Conservation (phyloP, 139 green algal genomes). For the Gonium pectorale region DNA sequence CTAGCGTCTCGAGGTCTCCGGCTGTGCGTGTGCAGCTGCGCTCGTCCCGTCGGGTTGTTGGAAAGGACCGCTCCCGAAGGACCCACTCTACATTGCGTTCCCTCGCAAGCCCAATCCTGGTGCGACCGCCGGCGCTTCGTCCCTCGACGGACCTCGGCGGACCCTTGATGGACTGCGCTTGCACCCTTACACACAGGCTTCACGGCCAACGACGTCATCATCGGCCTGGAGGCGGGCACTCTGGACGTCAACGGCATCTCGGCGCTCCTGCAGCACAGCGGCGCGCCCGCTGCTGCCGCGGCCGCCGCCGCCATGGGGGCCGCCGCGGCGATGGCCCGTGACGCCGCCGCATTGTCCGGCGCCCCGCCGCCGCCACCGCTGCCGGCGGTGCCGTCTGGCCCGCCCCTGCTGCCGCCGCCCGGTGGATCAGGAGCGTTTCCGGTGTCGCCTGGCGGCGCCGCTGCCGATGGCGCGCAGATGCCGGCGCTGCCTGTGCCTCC, state of each 20-base stretch:
- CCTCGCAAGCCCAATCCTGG: too few relatives aligned
- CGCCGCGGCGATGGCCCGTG: background rate
- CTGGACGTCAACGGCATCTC: conserved; percentile 44
- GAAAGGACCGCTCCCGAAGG: too few relatives aligned
- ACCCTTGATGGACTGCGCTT: too few relatives aligned
- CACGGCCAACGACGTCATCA: conserved; percentile 60
- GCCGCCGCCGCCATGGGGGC: background rate
- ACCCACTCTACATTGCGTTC: too few relatives aligned
- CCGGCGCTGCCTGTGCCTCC: background rate
- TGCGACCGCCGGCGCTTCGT: too few relatives aligned
- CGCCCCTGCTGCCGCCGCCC: too few relatives aligned
- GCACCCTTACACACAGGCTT: conserved; percentile 43
- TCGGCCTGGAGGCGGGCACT: conserved; percentile 55
- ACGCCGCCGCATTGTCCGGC: background rate
- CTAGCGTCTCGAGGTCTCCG: too few relatives aligned
- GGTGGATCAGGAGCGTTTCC: too few relatives aligned
- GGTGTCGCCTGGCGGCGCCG: background rate
- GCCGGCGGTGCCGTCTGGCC: background rate
- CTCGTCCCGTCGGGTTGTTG: too few relatives aligned
- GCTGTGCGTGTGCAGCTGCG: too few relatives aligned
- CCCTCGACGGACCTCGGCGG: too few relatives aligned
- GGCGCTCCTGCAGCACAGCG: conserved; percentile 1
- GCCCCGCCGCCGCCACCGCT: background rate
- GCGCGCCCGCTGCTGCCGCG: background rate
- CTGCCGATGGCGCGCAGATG: background rate